Base-by-base conservation (phyloP, 1,139 yeast species). In the Diutina neorugosa region DNA sequence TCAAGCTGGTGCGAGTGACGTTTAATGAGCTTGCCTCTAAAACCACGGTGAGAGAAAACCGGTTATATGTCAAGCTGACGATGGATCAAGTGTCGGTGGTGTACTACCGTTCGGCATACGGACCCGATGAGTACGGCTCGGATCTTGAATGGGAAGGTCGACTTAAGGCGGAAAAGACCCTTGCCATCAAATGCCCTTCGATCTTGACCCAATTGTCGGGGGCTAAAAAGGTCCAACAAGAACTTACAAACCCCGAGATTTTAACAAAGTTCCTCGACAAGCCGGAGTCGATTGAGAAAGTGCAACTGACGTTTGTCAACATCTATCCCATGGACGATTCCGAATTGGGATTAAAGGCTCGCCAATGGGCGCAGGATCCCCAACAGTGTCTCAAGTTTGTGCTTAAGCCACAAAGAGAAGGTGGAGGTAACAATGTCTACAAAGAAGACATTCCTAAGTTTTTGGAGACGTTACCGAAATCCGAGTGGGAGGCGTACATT, bases 321-420 rank as follows among this genome's bases (percentile, higher is more conserved):
- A 89, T 93, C 27, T 82, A 87, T 64, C 96, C 98, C 5, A 69
- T 94, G 60, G 98, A 91, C 65, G 75, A 80, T 55, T 70, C 91
- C 0, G 73, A 70, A 34, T 76, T 76, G 47, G 97, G 97, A 1
- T 61, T 66, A 52, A 55, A 63, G 46, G 97, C 96, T 4, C 80
- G 80, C 56, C 70, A 77, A 56, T 68, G 88, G 53, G 96, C 96
- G 2, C 70, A 84, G 52, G 50, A 46, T n/a, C 23, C 40, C 7
- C 81, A 81, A 57, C 58, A 69, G 1, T 93, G 97, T 0, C 78
- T 79, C 55, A 75, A 76, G 41, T 93, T 74, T 65, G 98, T 93
- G 1, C 74, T 93, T 61, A 93, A 93, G 64, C 98, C 98, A 3
- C 98, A 94, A 68, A 80, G 98, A 71, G 98, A 93, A 72, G 98